Evolutionary conservation across 148 eudicot genomes (phyloP), one percentile per base, ranked within the genome.

Genomic region (Arctostaphylos glauca): DNA sequence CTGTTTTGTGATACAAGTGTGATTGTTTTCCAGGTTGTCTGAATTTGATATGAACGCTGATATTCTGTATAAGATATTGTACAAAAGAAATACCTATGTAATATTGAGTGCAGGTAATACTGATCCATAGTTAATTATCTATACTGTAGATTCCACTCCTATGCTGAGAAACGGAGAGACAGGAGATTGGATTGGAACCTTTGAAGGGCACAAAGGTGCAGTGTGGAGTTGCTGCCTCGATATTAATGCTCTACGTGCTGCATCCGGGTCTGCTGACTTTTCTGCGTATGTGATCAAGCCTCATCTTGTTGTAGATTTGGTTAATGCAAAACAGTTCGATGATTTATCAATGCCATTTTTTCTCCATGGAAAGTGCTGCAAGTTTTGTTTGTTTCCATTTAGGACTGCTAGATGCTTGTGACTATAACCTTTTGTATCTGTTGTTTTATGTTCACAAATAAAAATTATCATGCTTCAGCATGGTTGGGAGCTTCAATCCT

Each of bases 181-280:
- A 81, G 98, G 98, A 81, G 98, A 94, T 77, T 94, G 98, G 98
- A 91, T 94, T 86, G 98, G 98, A 81, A 94, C 98, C 38, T 94
- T 94, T 85, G 89, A 93, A 88, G 98, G 98, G 31, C 98, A 94
- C 83, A 94, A 94, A 89, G 98, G 98, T 78, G 98, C 98, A 77
- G 98, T 94, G 8, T 94, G 98, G 98, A 93, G 96, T 87, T 93
- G 96, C 83, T 94, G 98, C 85, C 88, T 94, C 80, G 96, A 94
- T 82, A 90, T 89, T 44, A 91, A 91, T 87, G 98, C 96, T 87
- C 82, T 93, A 62, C 89, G 87, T 85, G 96, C 98, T 74, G 98
- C 98, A 80, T 89, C 98, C 44, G 98, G 90, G 38, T 94, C 98
- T 86, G 98, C 98, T 59, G 98, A 94, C 82, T 94, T 94, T 77